Percentiles rank a stretch among this genome's conserved stretches.
phyloP scores from a whole-genome alignment of 169 alveolate genomes.

The Besnoitia besnoiti region DNA sequence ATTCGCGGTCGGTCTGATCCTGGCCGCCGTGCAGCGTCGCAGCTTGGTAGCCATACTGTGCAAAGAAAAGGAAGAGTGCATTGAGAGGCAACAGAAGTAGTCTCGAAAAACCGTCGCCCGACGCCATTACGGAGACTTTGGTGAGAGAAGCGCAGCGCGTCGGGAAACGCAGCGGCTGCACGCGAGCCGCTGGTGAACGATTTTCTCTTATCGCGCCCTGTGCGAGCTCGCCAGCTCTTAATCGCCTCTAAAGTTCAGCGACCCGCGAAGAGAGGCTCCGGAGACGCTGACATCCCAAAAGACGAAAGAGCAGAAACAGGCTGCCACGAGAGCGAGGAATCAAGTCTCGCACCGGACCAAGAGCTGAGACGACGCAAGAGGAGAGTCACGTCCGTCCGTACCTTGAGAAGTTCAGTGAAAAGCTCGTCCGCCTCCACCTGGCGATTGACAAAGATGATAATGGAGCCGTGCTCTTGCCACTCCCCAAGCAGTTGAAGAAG shows the following conservation, averaged over 20 bases:
- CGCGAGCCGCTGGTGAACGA: too few species aligned
- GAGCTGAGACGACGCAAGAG: background rate
- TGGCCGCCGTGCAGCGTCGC: conserved; percentile 97
- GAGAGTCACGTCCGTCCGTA: background rate
- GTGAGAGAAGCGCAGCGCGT: background rate
- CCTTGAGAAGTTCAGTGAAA: conserved; percentile 85
- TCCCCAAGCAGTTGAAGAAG: conserved; percentile 95
- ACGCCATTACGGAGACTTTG: background rate
- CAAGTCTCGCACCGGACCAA: background rate
- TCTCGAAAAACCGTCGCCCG: background rate
- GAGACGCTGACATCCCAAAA: background rate
- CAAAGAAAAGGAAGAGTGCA: background rate
- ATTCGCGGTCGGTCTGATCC: conserved; percentile 97
- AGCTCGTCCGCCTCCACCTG: conserved; percentile 97
- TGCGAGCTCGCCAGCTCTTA: too few species aligned
- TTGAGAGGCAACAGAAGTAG: background rate
- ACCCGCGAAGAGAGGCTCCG: too few species aligned
- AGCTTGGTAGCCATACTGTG: conserved; percentile 87
- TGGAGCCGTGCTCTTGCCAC: conserved; percentile 94
- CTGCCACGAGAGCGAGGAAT: background rate
- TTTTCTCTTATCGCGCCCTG: too few species aligned
- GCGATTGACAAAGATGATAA: conserved; percentile 95
- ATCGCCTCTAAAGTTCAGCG: too few species aligned
- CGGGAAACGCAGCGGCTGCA: background rate
- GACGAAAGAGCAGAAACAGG: background rate